Base-by-base conservation (phyloP, 1,139 yeast genomes). In the Sugiyamaella sp. region DNA sequence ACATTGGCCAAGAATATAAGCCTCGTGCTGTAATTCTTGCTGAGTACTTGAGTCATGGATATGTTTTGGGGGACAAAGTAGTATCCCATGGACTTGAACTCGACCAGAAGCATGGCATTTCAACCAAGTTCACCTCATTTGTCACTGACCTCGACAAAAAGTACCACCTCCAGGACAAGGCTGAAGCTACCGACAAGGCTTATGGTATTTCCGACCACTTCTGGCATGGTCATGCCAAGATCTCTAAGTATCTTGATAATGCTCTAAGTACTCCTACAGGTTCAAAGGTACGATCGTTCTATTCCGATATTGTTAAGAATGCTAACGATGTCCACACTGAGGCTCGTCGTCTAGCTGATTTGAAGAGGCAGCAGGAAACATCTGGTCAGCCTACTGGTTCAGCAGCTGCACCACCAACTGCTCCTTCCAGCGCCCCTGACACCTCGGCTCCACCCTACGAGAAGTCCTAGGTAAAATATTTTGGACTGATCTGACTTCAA, bases 21-120 rank as follows among this genome's bases (percentile, higher is more conserved):
- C 95, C 95, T 54, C 85, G 86, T 66, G 73, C 84, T 57, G 83
- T 89, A 22, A 82, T 87, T 55, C 74, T 86, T 73, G 93, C 95
- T 0, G 93, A 87, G 70, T 79, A 85, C 63, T 75, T 87, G 59
- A 79, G 90, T 29, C 80, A 81, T 25, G 95, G 95, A 3, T 87
- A 86, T 67, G 78, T 76, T 22, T 69, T 87, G 41, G 78, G 86
- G 49, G 95, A 87, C 67, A 73, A 77, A 55, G 74, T 86, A 46
- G 75, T 86, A 52, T 78, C 80, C 54, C 79, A 79, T 65, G 69
- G 71, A 21, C 74, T 85, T 53, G 80, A 77, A 19, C 76, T 84
- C 59, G 95, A 86, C 68, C 75, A 82, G 60, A 75, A 82, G 63
- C 80, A 83, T 65, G 95, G 95, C 0, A 72, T 78, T 63, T 76